Conservation (phyloP, 331 rosid genomes). For the Dryas integrifolia region DNA sequence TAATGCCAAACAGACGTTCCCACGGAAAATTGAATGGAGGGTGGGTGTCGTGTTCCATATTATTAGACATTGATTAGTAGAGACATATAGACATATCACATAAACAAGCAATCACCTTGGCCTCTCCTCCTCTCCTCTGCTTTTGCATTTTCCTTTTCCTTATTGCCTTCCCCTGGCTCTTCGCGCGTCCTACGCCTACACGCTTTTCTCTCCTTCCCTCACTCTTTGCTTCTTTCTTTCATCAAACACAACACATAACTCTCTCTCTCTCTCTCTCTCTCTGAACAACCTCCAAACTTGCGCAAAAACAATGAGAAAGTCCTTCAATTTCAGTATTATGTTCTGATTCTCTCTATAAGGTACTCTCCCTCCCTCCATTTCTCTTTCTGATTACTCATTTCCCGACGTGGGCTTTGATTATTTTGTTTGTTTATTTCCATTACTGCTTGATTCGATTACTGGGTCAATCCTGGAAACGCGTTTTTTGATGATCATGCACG, state of each 20-base stretch:
- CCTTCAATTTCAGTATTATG: constrained; percentile 20
- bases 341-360: constrained; percentile 40
- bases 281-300: background rate
- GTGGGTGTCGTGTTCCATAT: constrained; percentile 1
- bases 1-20: constrained; percentile 8
- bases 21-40: constrained; percentile 21
- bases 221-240: constrained; percentile 23
- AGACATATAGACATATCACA: background rate
- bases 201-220: constrained; percentile 31
- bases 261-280: constrained; percentile 5
- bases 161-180: constrained; percentile 46
- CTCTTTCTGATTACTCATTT: constrained; percentile 7
- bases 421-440: constrained; percentile 5
- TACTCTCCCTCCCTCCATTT: constrained; percentile 26
- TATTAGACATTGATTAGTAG: background rate
- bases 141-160: constrained; percentile 20
- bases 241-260: constrained; percentile 9
- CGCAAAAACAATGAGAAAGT: constrained; percentile 20
- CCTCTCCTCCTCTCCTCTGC: constrained; percentile 16
- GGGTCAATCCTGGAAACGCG: constrained; percentile 24
- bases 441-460: constrained; percentile 17
- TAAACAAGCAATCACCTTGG: background rate
- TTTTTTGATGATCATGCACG: constrained; percentile 23
- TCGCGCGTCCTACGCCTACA: constrained; percentile 65
- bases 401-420: constrained; percentile 20